Conservation (phyloP, 2,329 filamentous ascomycete genomes). For the Juglanconis sp. region DNA sequence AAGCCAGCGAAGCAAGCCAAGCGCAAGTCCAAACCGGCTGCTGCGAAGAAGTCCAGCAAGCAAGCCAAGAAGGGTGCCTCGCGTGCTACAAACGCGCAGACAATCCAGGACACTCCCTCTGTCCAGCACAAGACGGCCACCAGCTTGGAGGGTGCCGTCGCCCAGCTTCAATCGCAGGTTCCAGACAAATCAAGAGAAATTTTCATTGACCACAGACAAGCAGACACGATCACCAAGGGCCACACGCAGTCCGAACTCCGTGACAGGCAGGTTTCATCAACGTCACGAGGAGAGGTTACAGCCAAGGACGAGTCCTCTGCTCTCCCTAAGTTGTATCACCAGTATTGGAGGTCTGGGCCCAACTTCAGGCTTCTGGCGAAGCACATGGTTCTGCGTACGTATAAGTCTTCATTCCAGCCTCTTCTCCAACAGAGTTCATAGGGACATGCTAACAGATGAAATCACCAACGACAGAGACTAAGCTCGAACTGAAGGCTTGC, state of each 20-base stretch:
- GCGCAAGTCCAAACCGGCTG: neutral
- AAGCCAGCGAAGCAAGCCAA: neutral
- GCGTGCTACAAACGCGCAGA: too few species aligned
- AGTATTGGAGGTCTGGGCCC: neutral
- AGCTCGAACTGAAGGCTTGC: neutral
- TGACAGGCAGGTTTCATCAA: too few species aligned
- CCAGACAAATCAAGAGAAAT: neutral
- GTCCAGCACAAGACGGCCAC: neutral
- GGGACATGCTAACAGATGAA: neutral
- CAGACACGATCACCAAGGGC: neutral
- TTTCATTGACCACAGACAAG: neutral
- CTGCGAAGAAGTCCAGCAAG: neutral
- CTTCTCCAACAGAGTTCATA: neutral
- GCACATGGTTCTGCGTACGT: conserved; percentile 9
- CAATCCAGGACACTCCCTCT: too few species aligned
- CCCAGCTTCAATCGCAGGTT: neutral
- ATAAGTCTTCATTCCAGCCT: too few species aligned
- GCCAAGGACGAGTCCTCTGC: neutral
- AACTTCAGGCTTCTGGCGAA: neutral
- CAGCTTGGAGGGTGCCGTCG: neutral
- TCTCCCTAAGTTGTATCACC: conserved; percentile 7
- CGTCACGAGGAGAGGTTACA: too few species aligned
- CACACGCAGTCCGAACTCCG: neutral
- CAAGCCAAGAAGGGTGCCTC: neutral
- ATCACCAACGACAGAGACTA: neutral